A percentile compares a stretch with the other conserved stretches of the same genome.
Evolutionary conservation across 1,284 basidiomycete genomes (phyloP).

Genomic region (Caloboletus inedulis): DNA sequence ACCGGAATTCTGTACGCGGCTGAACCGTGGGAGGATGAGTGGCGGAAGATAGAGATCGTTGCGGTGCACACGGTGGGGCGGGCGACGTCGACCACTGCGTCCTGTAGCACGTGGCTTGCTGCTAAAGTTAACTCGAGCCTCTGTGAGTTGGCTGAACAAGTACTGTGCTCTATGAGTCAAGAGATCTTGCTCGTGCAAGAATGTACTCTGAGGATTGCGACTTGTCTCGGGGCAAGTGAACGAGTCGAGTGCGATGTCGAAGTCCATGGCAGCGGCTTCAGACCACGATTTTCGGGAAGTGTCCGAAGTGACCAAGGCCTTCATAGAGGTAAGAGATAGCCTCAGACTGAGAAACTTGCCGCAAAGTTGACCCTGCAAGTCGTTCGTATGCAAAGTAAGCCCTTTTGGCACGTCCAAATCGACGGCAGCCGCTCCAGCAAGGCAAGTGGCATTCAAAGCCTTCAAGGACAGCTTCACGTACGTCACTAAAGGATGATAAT

Average conservation of each 20-base stretch:
- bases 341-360: conserved; percentile 56
- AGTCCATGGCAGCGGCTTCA: conserved; percentile 56
- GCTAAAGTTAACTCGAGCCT: conserved; percentile 14
- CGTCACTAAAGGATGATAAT: conserved; percentile 14
- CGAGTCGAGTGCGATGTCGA: conserved; percentile 64
- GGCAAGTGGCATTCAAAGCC: conserved; percentile 54
- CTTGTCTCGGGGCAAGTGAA: conserved; percentile 60
- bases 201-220: conserved; percentile 60
- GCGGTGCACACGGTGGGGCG: conserved; percentile 35
- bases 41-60: conserved; percentile 59
- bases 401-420: conserved; percentile 59
- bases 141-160: conserved; percentile 45
- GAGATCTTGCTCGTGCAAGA: conserved; percentile 70
- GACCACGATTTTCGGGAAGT: conserved; percentile 55
- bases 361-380: conserved; percentile 65
- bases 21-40: conserved; percentile 40
- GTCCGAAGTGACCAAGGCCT: conserved; percentile 44
- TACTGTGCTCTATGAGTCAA: conserved; percentile 61
- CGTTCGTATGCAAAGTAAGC: conserved; percentile 66
- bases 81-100: conserved; percentile 3
- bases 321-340: conserved; percentile 47
- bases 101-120: background rate
- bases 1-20: background rate
- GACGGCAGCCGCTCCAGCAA: conserved; percentile 50
- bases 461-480: conserved; percentile 64